Evolutionary conservation across 1,284 basidiomycete genomes (phyloP), one percentile per base, ranked within the genome.

Genomic region (Ustilago vetiveriae): DNA sequence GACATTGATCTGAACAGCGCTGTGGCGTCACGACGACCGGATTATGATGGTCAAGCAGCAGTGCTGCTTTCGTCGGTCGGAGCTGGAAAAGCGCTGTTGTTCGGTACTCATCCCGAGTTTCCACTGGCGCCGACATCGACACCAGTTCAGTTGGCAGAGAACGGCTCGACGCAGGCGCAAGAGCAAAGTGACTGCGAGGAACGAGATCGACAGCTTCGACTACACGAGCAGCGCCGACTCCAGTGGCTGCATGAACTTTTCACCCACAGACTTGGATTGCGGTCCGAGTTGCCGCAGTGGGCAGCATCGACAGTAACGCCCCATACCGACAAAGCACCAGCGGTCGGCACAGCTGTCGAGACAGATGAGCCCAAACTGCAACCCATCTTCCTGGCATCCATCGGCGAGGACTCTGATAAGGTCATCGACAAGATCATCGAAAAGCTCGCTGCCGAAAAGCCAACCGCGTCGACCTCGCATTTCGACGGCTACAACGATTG

Each of bases 81-180:
- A 0, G 75, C 81, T 19, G 91, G 90, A 3, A 85, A 83, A 23
- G 86, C 88, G 0, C 79, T 88, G 2, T 82, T 91, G 6, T 90
- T 88, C 85, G 86, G 86, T 3, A 84, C 87, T 0, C 88, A 88
- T 72, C 84, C 89, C 19, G 91, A 91, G 76, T 87, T 87, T 70
- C 84, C 88, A 3, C 75, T 87, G 32, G 27, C 66, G 76, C 83
- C 49, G 6, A 54, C 54, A 0, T 69, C 66, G 19, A 63, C 59
- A n/a, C 66, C 66, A 14, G 59, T 69, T n/a, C 11, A 48, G 47
- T 17, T 53, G 42, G 54, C 59, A 3, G 55, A 69, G 42, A 69
- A 69, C 21, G 17, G 46, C 23, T 32, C 23, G 16, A 24, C 36
- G 6, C 39, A 40, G 33, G 35, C 11, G 4, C 52, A 54, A n/a